Percentiles rank a stretch among this genome's conserved stretches.
Conservation (phyloP, 2,329 filamentous ascomycete species). For the Sphaerulina populicola region DNA sequence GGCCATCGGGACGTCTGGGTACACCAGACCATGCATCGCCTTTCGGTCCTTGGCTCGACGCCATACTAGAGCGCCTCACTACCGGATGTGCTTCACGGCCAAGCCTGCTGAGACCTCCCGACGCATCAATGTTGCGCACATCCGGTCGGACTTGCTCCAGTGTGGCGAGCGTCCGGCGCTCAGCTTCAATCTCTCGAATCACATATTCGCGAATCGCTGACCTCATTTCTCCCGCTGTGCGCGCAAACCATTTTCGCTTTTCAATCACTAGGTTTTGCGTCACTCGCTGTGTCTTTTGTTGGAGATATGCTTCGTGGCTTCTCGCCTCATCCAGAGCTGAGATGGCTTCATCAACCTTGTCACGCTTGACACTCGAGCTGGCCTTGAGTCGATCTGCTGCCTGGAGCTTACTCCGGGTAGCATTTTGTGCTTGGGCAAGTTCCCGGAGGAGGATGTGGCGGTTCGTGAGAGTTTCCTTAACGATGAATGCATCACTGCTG, state of each 20-base stretch:
- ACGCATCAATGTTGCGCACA: conserved; percentile 83
- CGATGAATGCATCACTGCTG: conserved; percentile 90
- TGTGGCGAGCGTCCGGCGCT: conserved; percentile 81
- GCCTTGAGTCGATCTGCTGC: conserved; percentile 84
- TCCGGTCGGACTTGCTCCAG: conserved; percentile 91
- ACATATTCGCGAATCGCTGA: conserved; percentile 84
- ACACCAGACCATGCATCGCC: conserved; percentile 98
- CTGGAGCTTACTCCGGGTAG: conserved; percentile 69
- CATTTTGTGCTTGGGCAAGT: conserved; percentile 81
- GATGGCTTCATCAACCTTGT: conserved; percentile 98
- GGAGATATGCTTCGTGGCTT: conserved; percentile 69
- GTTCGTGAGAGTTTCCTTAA: conserved; percentile 96
- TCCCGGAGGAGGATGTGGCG: conserved; percentile 93
- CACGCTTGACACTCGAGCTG: conserved; percentile 74
- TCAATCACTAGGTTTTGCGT: conserved; percentile 83
- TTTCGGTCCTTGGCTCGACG: conserved; percentile 86
- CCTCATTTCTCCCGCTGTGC: conserved; percentile 77
- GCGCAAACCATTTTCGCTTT: conserved; percentile 80
- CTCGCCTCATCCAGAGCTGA: conserved; percentile 78
- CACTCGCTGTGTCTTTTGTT: conserved; percentile 78
- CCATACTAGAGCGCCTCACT: conserved; percentile 66
- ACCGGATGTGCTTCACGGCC: conserved; percentile 81
- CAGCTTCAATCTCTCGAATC: conserved; percentile 87
- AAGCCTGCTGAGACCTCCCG: conserved; percentile 79
- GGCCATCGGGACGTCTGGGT: conserved; percentile 68